Conservation (phyloP, 768 basidiomycete genomes). For the Hygrocybe coccinea region DNA sequence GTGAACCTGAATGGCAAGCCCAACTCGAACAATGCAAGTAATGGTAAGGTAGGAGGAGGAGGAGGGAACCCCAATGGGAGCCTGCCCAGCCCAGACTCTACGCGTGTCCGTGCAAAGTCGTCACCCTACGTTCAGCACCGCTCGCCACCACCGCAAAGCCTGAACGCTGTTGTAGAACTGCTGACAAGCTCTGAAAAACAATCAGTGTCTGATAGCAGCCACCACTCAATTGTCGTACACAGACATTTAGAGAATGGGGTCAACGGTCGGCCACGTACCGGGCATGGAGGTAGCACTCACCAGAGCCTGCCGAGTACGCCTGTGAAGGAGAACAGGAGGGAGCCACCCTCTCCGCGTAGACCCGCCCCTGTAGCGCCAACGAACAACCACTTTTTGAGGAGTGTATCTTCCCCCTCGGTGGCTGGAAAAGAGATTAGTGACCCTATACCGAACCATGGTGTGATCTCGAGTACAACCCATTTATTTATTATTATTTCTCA, state of each 20-base stretch:
- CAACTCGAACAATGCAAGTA: constrained; percentile 21
- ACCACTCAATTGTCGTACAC: constrained; percentile 10
- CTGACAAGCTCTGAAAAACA: constrained; percentile 33
- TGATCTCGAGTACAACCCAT: constrained; percentile 17
- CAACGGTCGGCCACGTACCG: constrained; percentile 13
- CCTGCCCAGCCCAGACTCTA: constrained; percentile 30
- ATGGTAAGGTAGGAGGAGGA: neutral
- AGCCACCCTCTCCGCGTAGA: constrained; percentile 43
- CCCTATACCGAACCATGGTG: constrained; percentile 69
- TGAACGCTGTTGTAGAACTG: constrained; percentile 68
- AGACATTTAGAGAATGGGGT: constrained; percentile 15
- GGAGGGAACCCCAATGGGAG: constrained; percentile 20
- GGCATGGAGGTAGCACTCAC: neutral
- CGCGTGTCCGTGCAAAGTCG: constrained; percentile 50
- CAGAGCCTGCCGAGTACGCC: constrained; percentile 22
- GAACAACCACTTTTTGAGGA: constrained; percentile 28
- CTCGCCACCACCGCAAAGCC: constrained; percentile 60
- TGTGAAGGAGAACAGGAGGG: constrained; percentile 23
- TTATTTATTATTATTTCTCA: constrained; percentile 7
- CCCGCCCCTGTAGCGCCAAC: constrained; percentile 38
- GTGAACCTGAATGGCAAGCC: constrained; percentile 31
- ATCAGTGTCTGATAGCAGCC: constrained; percentile 6
- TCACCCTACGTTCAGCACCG: constrained; percentile 52
- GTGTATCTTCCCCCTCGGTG: constrained; percentile 39
- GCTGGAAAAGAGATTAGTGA: constrained; percentile 63